These are phyloP conservation scores for Pleodorina starrii DNA, from an alignment of 139 green algal genomes.

Conservation along the genomic window DNA sequence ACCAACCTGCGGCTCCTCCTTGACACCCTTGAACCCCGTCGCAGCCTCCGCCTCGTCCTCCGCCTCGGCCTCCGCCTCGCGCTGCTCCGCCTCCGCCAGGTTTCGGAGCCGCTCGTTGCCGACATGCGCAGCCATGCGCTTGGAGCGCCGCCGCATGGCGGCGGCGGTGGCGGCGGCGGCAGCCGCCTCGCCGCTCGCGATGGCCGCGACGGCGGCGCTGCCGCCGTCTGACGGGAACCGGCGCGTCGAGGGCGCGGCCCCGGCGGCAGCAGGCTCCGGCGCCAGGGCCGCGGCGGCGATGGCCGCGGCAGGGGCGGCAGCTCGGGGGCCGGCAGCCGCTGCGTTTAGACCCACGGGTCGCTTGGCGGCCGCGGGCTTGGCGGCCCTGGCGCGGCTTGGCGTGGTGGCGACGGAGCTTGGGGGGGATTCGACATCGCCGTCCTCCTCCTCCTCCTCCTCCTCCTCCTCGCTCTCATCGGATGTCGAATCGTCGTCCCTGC, in stretches of 20 bases:
- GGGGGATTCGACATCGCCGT: background rate
- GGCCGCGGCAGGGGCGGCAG: background rate
- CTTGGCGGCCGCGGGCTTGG: background rate
- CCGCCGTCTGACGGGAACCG: background rate
- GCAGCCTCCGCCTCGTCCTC: background rate
- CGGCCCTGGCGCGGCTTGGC: background rate
- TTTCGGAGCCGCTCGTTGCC: slow-evolving; percentile 5
- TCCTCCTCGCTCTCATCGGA: background rate
- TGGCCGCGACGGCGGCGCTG: background rate
- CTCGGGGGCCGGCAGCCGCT: background rate
- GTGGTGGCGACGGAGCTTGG: background rate
- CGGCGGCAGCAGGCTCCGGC: background rate
- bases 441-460: background rate
- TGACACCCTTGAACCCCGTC: background rate
- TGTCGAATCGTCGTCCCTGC: background rate
- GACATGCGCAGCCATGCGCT: background rate
- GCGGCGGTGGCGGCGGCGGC: background rate
- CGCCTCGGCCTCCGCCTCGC: background rate
- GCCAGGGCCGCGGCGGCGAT: background rate
- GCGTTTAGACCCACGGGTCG: too few species aligned
- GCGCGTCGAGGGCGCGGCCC: background rate
- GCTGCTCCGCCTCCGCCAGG: slow-evolving; percentile 43
- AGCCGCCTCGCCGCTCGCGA: background rate
- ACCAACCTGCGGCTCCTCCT: too few species aligned
- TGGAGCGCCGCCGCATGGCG: background rate